Evolutionary conservation across 176 grass and related monocot species (phyloP).

Genomic region (Calamus simplicifolius): DNA sequence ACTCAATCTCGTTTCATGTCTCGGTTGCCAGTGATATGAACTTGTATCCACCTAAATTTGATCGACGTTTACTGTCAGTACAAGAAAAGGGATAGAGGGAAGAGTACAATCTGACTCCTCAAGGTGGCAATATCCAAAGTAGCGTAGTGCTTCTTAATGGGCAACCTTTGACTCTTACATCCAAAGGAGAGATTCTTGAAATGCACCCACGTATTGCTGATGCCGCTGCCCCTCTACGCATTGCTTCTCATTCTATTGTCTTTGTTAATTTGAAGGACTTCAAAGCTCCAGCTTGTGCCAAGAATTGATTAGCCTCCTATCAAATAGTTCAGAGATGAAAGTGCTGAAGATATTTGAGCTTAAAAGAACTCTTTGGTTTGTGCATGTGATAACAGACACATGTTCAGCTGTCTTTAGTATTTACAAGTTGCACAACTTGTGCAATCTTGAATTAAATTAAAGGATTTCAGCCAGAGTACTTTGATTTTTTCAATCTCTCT

Average conservation of each 20-base stretch:
- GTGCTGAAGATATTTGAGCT: too few species aligned
- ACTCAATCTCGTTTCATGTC: conserved; percentile 44
- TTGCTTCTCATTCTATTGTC: conserved; percentile 32
- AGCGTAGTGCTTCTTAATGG: conserved; percentile 45
- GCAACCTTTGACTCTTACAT: conserved; percentile 24
- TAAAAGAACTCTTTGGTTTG: too few species aligned
- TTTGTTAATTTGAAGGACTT: conserved; percentile 38
- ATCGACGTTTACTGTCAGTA: neutral
- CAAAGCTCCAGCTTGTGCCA: conserved; percentile 39
- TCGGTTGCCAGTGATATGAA: conserved; percentile 31
- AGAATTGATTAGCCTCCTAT: too few species aligned
- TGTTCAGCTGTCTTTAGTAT: too few species aligned
- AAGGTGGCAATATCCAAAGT: conserved; percentile 38
- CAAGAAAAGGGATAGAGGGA: conserved; percentile 24
- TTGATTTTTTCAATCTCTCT: too few species aligned
- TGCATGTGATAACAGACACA: too few species aligned
- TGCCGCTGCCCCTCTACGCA: conserved; percentile 12
- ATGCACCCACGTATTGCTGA: conserved; percentile 24
- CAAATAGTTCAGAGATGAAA: too few species aligned
- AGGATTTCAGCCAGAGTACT: too few species aligned
- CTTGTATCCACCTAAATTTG: conserved; percentile 8
- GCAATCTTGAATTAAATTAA: too few species aligned
- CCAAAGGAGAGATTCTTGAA: conserved; percentile 33
- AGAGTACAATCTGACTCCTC: conserved; percentile 46
- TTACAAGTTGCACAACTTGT: too few species aligned